These are phyloP conservation scores for Pseudodiploospora longispora DNA, from an alignment of 2,329 filamentous ascomycete species.

Conservation along the genomic window DNA sequence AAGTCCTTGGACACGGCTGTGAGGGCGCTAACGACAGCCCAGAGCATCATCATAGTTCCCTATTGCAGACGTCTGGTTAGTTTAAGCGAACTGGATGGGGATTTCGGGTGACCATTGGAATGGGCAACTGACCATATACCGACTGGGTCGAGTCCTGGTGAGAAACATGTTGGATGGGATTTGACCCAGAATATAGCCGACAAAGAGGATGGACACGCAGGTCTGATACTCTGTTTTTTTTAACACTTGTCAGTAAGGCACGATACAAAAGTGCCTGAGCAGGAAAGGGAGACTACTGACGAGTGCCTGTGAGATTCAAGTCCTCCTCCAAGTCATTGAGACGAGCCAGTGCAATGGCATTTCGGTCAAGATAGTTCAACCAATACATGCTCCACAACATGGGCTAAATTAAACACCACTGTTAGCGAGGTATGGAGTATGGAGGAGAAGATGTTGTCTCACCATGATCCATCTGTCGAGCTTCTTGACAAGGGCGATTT, in stretches of 20 bases:
- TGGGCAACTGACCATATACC: conserved; percentile 28
- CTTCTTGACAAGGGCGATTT: conserved; percentile 31
- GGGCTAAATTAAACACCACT: conserved; percentile 12
- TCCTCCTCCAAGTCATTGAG: conserved; percentile 23
- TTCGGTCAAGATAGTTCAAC: conserved; percentile 38
- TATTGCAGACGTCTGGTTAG: neutral
- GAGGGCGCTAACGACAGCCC: conserved; percentile 38
- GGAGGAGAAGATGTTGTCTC: conserved; percentile 2
- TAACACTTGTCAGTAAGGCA: neutral
- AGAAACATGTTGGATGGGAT: conserved; percentile 37
- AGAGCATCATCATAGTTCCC: conserved; percentile 30
- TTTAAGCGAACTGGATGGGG: conserved; percentile 9
- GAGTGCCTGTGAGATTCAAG: conserved; percentile 15
- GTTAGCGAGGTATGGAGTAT: neutral
- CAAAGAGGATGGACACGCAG: conserved; percentile 24
- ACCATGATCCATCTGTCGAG: conserved; percentile 31
- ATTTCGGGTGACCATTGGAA: neutral
- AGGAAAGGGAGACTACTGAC: neutral
- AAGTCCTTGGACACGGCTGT: conserved; percentile 41
- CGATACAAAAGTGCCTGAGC: conserved; percentile 1
- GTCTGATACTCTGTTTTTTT: conserved; percentile 23
- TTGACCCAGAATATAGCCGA: conserved; percentile 38
- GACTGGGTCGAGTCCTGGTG: conserved; percentile 30
- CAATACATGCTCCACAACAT: conserved; percentile 34
- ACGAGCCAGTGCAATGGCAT: conserved; percentile 37